These are phyloP conservation scores for Pythium apleroticum DNA, from an alignment of 352 stramenopile genomes.

Conservation along the genomic window DNA sequence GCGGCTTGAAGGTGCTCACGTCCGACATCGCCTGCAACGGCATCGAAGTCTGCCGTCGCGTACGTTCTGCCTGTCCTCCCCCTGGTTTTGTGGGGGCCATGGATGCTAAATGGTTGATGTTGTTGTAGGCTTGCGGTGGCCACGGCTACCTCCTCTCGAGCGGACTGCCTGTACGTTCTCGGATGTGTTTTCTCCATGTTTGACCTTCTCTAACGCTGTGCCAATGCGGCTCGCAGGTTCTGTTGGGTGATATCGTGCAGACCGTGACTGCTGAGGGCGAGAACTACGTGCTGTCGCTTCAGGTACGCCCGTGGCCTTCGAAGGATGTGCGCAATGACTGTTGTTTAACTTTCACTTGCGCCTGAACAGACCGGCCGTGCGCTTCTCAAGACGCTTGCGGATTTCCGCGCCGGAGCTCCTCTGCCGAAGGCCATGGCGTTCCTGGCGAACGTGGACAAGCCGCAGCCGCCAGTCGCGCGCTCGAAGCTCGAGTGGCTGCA, in stretches of 20 bases:
- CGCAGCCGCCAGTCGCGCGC: background rate
- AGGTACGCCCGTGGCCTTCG: slow-evolving; percentile 40
- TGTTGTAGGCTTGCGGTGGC: slow-evolving; percentile 86
- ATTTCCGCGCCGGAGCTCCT: slow-evolving; percentile 32
- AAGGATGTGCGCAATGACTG: too few species aligned
- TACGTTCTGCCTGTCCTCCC: slow-evolving; percentile 14
- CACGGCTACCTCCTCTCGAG: slow-evolving; percentile 92
- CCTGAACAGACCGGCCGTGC: slow-evolving; percentile 18
- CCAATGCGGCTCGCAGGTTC: slow-evolving; percentile 12
- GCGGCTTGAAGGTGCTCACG: slow-evolving; percentile 57
- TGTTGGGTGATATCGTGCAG: slow-evolving; percentile 92
- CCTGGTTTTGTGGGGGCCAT: background rate
- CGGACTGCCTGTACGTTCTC: slow-evolving; percentile 37
- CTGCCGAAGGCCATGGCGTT: slow-evolving; percentile 44
- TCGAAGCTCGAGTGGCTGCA: slow-evolving; percentile 38
- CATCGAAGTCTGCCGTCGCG: slow-evolving; percentile 51
- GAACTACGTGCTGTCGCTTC: slow-evolving; percentile 95
- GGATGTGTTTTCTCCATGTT: background rate
- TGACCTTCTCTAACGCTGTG: background rate
- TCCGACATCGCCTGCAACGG: slow-evolving; percentile 51
- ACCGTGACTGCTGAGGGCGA: slow-evolving; percentile 96
- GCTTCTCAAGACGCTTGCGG: slow-evolving; percentile 44
- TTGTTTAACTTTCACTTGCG: too few species aligned
- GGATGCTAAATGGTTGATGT: background rate
- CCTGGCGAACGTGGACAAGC: slow-evolving; percentile 49